Conservation (phyloP, 768 basidiomycete species). For the Candolleomyces aberdarensis region DNA sequence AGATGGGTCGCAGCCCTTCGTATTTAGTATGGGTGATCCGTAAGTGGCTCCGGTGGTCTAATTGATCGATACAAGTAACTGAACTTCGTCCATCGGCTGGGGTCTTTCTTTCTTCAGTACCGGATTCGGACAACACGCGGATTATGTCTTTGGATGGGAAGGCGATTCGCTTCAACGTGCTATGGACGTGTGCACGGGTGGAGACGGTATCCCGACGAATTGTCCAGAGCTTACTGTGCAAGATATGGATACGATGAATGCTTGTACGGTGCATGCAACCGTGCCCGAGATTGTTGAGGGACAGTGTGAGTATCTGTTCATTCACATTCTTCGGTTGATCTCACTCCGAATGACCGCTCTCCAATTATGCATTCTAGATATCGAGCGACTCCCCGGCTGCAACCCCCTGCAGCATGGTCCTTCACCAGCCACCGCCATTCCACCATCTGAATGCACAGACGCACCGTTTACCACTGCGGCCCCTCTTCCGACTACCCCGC, state of each 20-base stretch:
- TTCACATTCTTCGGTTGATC: not conserved
- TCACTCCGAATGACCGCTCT: too few species aligned
- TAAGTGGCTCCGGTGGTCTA: not conserved
- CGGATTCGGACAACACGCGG: constrained; percentile 9
- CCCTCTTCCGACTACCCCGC: constrained; percentile 2
- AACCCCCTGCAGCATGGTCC: constrained; percentile 6
- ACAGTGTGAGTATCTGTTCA: not conserved
- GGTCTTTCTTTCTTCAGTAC: not conserved
- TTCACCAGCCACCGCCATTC: not conserved
- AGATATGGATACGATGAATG: constrained; percentile 9
- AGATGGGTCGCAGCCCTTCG: constrained; percentile 12
- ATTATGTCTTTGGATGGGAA: constrained; percentile 12
- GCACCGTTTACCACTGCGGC: constrained; percentile 1
- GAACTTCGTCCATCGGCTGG: not conserved
- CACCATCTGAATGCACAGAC: not conserved
- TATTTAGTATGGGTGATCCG: constrained; percentile 17
- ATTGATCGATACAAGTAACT: too few species aligned
- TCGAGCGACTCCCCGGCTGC: constrained; percentile 6
- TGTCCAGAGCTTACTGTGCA: constrained; percentile 8
- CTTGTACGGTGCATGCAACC: not conserved
- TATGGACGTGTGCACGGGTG: constrained; percentile 8
- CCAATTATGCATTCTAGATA: not conserved
- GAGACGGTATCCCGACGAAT: not conserved
- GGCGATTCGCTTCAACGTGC: constrained; percentile 10
- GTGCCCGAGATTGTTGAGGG: constrained; percentile 6